Evolutionary conservation across 1,139 yeast species (phyloP).

Genomic region (Petasospora rhodanensis): DNA sequence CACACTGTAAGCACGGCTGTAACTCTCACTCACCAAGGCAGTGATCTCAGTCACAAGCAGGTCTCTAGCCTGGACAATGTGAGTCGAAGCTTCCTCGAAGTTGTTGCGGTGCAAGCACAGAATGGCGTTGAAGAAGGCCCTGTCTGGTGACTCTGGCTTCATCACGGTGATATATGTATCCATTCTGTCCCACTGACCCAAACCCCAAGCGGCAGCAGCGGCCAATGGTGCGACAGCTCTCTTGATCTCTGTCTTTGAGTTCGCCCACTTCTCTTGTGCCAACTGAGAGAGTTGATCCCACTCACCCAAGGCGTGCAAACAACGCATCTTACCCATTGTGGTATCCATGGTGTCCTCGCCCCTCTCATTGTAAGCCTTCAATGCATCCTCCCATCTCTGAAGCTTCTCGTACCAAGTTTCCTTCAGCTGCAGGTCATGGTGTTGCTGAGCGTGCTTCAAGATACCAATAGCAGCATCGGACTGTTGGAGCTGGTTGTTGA

Average conservation of each 20-base stretch:
- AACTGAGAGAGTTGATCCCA: conserved; percentile 91
- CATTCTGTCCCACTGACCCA: conserved; percentile 96
- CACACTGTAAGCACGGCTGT: conserved; percentile 94
- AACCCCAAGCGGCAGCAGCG: conserved; percentile 99
- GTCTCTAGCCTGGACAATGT: conserved; percentile 82
- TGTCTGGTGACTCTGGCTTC: conserved; percentile 90
- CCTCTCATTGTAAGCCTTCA: conserved; percentile 79
- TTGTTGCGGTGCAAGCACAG: conserved; percentile 80
- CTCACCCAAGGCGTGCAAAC: conserved; percentile 95
- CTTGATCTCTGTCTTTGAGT: conserved; percentile 65
- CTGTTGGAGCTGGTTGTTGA: conserved; percentile 92
- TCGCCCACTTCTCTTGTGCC: conserved; percentile 83
- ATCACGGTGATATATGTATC: conserved; percentile 85
- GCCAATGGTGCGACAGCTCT: conserved; percentile 95
- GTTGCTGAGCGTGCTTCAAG: conserved; percentile 89
- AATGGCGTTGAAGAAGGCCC: conserved; percentile 91
- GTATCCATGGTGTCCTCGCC: conserved; percentile 60
- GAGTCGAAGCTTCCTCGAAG: conserved; percentile 74
- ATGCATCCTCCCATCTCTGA: conserved; percentile 98
- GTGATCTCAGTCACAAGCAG: conserved; percentile 88
- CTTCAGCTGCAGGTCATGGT: conserved; percentile 85
- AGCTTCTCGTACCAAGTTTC: conserved; percentile 98
- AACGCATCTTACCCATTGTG: conserved; percentile 96
- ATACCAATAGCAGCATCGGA: conserved; percentile 98
- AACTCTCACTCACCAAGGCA: conserved; percentile 92